A percentile compares a stretch with the other conserved stretches of the same genome.
phyloP scores from a whole-genome alignment of 1,284 basidiomycete species.

The Phylloporus gajari region DNA sequence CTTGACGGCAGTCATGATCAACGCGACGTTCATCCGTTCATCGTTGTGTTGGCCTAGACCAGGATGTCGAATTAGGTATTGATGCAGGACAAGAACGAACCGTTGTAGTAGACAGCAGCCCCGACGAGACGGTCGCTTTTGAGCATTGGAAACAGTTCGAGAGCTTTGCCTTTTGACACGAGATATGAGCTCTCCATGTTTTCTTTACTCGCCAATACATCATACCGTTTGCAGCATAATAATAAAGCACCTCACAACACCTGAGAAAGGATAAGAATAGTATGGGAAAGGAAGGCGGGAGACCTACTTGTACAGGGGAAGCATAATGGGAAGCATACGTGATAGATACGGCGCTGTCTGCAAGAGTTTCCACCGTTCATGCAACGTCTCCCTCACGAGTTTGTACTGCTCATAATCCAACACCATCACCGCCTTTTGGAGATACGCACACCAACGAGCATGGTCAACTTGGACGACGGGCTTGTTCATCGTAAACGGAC shows the following conservation, averaged over 20 bases:
- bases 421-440: slow-evolving; percentile 96
- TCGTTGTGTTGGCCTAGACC: slow-evolving; percentile 93
- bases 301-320: slow-evolving; percentile 86
- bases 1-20: slow-evolving; percentile 94
- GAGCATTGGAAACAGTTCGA: slow-evolving; percentile 97
- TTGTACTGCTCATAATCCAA: slow-evolving; percentile 98
- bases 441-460: slow-evolving; percentile 96
- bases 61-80: neutral
- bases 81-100: slow-evolving; percentile 51
- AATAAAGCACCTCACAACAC: slow-evolving; percentile 98
- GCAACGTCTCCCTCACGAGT: slow-evolving; percentile 92
- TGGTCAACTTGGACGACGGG: slow-evolving; percentile 97
- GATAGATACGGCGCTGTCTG: slow-evolving; percentile 96
- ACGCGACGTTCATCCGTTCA: slow-evolving; percentile 96
- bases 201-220: slow-evolving; percentile 92
- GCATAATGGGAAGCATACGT: slow-evolving; percentile 93
- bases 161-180: slow-evolving; percentile 91
- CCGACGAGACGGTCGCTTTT: slow-evolving; percentile 94
- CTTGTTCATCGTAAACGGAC: slow-evolving; percentile 64
- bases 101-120: slow-evolving; percentile 97
- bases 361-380: slow-evolving; percentile 93
- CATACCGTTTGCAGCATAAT: slow-evolving; percentile 98
- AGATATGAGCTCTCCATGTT: slow-evolving; percentile 97
- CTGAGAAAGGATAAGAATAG: slow-evolving; percentile 51
- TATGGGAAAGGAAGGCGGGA: too few relatives aligned